These are phyloP conservation scores for Kwoniella newhampshirensis DNA, from an alignment of 768 basidiomycete genomes.

Conservation along the genomic window DNA sequence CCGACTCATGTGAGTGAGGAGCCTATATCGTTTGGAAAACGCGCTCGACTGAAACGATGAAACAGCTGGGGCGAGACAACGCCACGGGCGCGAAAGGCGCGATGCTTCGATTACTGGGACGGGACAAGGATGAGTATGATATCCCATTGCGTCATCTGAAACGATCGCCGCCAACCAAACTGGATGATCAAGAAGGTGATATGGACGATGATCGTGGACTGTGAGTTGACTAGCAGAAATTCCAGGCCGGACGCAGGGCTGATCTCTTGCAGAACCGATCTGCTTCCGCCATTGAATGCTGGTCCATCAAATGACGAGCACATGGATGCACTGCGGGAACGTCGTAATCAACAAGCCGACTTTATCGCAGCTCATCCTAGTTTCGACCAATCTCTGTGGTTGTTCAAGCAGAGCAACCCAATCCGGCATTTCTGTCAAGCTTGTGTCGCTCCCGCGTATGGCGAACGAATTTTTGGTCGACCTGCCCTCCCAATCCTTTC, in stretches of 20 bases:
- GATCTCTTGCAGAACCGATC: constrained; percentile 29
- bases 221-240: constrained; percentile 21
- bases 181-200: constrained; percentile 25
- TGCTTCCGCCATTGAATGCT: constrained; percentile 34
- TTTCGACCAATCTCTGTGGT: constrained; percentile 86
- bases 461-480: constrained; percentile 81
- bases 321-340: constrained; percentile 66
- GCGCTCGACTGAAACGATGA: not conserved
- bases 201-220: constrained; percentile 41
- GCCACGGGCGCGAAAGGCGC: constrained; percentile 28
- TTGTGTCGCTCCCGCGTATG: constrained; percentile 75
- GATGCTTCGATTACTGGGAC: constrained; percentile 36
- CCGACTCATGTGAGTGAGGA: constrained; percentile 22
- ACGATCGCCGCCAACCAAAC: constrained; percentile 9
- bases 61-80: constrained; percentile 6
- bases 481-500: constrained; percentile 66
- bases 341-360: constrained; percentile 73
- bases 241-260: not conserved
- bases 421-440: constrained; percentile 76
- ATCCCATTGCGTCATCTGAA: constrained; percentile 17
- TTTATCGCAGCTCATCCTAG: constrained; percentile 85
- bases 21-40: too few relatives aligned
- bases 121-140: constrained; percentile 23
- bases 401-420: constrained; percentile 75
- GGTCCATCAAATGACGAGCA: constrained; percentile 34